Base-by-base conservation (phyloP, 1,139 yeast species). In the Eremothecium gossypii region DNA sequence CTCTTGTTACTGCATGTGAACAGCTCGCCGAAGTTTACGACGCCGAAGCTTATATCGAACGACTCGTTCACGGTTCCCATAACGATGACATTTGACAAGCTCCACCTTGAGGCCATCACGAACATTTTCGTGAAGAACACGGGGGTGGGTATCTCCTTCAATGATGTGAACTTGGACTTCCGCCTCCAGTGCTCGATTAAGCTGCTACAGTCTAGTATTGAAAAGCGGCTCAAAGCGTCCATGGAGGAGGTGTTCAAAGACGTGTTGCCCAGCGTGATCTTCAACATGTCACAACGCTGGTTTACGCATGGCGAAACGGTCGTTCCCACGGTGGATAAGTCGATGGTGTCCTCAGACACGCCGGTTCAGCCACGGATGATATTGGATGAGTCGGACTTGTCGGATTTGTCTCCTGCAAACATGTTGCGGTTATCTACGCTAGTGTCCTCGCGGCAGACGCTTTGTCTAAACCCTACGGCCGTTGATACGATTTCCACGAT, bases 381-480 rank as follows among this genome's bases (percentile, higher is more conserved):
- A 10, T 44, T 55, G 11, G 63, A 56, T 31, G 60, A 54, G 17
- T 42, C 46, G 2, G 63, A 60, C 40, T 41, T 56, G 20, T 57
- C 52, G 17, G 74, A 73, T 43, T 66, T 82, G 38, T 77, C 83
- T 12, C 77, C 87, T 0, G 74, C 81, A 1, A 84, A 83, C 55
- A 74, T 86, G 68, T 71, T 78, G 53, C 76, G 83, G 54, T 69
- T 83, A 42, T 74, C 84, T 8, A 73, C 83, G n/a, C 66, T 89
- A 46, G 76, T 79, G 44, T 77, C 82, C 27, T 78, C 91, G 4
- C 75, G 96, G 51, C 89, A 84, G 50, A 84, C 96, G 0, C 68
- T 89, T 47, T 76, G 82, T 13, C 62, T 86, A 40, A 74, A 77
- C 41, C 73, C 83, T 1, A 81, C 84, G 1, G 69, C 71, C 33